A percentile compares a stretch with the other conserved stretches of the same genome.
These are phyloP conservation scores for Globisporangium cederbergense DNA, from an alignment of 352 stramenopile genomes.

Conservation along the genomic window DNA sequence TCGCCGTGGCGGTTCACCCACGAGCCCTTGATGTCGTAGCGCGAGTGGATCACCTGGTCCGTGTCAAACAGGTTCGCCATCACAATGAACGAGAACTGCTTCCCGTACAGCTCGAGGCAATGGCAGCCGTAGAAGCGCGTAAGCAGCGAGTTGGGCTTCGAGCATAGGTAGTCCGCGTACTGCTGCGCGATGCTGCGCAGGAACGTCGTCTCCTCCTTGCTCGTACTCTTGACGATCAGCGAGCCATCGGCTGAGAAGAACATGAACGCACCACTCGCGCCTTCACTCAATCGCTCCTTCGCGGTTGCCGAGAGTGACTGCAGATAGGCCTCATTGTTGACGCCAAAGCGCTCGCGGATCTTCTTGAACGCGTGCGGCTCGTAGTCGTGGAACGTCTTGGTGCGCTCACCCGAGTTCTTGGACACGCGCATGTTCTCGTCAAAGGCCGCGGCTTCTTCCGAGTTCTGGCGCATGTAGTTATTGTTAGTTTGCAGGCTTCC, in stretches of 20 bases:
- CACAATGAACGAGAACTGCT: slow-evolving; percentile 90
- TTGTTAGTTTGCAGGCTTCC: slow-evolving; percentile 25
- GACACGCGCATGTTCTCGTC: slow-evolving; percentile 70
- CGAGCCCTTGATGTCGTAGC: slow-evolving; percentile 90
- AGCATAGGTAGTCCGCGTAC: slow-evolving; percentile 86
- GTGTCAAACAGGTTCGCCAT: slow-evolving; percentile 93
- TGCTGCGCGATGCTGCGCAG: slow-evolving; percentile 83
- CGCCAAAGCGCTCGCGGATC: slow-evolving; percentile 83
- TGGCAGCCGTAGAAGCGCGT: slow-evolving; percentile 91
- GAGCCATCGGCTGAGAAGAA: slow-evolving; percentile 88
- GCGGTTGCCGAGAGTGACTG: slow-evolving; percentile 79
- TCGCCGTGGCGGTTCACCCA: slow-evolving; percentile 87
- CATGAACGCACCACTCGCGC: slow-evolving; percentile 89
- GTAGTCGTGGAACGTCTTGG: slow-evolving; percentile 88
- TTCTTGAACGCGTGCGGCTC: slow-evolving; percentile 86
- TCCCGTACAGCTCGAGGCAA: slow-evolving; percentile 87
- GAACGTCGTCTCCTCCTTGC: slow-evolving; percentile 83
- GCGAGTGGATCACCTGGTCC: slow-evolving; percentile 81
- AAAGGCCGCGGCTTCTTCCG: slow-evolving; percentile 50
- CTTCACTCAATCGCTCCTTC: slow-evolving; percentile 88
- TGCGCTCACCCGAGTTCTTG: slow-evolving; percentile 62
- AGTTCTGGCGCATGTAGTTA: slow-evolving; percentile 52
- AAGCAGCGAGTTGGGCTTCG: slow-evolving; percentile 81
- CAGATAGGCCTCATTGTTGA: slow-evolving; percentile 83
- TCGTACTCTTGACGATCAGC: slow-evolving; percentile 91